Base-by-base conservation (phyloP, 2,329 filamentous ascomycete species). In the Aspergillus nomiae region DNA sequence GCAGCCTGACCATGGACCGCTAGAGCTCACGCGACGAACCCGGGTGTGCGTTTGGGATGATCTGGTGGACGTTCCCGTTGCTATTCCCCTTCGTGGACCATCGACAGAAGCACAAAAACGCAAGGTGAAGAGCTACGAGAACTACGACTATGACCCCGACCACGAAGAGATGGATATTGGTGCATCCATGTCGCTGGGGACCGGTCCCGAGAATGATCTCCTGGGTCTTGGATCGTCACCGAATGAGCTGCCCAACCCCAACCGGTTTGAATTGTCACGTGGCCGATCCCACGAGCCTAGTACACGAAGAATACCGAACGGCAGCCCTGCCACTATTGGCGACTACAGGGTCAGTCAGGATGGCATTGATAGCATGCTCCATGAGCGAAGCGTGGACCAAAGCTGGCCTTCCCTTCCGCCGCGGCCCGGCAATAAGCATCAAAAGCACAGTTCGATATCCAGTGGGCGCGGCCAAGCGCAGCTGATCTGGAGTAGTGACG, bases 31-130 rank as follows among this genome's bases (percentile, higher is more conserved):
- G 5, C 87, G 95, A 66, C 86, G 95, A 69, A 90, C 92, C 56
- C 89, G 94, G 71, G 94, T 99, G 21, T 97, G 93, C 71, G 94
- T 99, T 14, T 99, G 95, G 95, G 95, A 99, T 73, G 95, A 99
- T 74, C 82, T 98, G 26, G 95, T 99, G 26, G 95, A 99, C 72
- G 91, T 99, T 19, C 95, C 95, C 2, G 90, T 98, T 56, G 95
- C 94, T 3, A 92, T 97, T 36, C 94, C 94, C 28, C 89, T 99
- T 84, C 89, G 92, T 56, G 87, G 87, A 10, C 91, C 94, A 9
- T 94, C 92, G 5, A 89, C 89, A n/a, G 94, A 98, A 73, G 90
- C 92, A 82, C 89, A 90, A 63, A 87, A 91, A 59, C 88, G 87
- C 59, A 82, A 84, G 69, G 85, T 85, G 56, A 78, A 77, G 58